These are phyloP conservation scores for Andrographis paniculata DNA, from an alignment of 305 asterid genomes.

Conservation along the genomic window DNA sequence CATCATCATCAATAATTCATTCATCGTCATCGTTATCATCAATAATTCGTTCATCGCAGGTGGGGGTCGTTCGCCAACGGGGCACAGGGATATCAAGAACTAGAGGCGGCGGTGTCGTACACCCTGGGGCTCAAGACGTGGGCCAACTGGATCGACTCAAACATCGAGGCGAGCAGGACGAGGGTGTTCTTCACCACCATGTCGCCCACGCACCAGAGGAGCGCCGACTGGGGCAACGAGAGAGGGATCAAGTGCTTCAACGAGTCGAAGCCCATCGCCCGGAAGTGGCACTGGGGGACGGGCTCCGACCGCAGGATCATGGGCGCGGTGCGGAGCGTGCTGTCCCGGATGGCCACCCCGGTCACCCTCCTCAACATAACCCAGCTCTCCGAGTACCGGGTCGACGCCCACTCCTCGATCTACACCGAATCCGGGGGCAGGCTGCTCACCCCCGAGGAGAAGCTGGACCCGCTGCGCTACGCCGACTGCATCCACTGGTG, in stretches of 20 bases:
- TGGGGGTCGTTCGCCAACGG: slow-evolving; percentile 94
- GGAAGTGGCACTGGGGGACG: slow-evolving; percentile 66
- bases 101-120: slow-evolving; percentile 64
- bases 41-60: too few species aligned
- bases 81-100: slow-evolving; percentile 64
- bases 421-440: slow-evolving; percentile 64
- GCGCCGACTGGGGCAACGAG: slow-evolving; percentile 74
- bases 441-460: slow-evolving; percentile 57
- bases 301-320: slow-evolving; percentile 64
- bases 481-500: slow-evolving; percentile 99
- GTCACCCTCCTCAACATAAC: slow-evolving; percentile 73
- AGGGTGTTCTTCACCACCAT: slow-evolving; percentile 80
- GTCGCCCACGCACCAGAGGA: slow-evolving; percentile 92
- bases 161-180: slow-evolving; percentile 60
- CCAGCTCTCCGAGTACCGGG: slow-evolving; percentile 72
- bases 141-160: slow-evolving; percentile 95
- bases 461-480: slow-evolving; percentile 54
- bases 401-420: slow-evolving; percentile 77
- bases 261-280: slow-evolving; percentile 65
- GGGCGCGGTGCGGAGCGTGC: slow-evolving; percentile 41
- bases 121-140: slow-evolving; percentile 72
- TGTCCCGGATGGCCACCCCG: slow-evolving; percentile 54
- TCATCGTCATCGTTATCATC: too few species aligned
- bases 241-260: slow-evolving; percentile 76
- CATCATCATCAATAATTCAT: too few species aligned